Conservation (phyloP, 768 basidiomycete species). For the Termitomyces sp. region DNA sequence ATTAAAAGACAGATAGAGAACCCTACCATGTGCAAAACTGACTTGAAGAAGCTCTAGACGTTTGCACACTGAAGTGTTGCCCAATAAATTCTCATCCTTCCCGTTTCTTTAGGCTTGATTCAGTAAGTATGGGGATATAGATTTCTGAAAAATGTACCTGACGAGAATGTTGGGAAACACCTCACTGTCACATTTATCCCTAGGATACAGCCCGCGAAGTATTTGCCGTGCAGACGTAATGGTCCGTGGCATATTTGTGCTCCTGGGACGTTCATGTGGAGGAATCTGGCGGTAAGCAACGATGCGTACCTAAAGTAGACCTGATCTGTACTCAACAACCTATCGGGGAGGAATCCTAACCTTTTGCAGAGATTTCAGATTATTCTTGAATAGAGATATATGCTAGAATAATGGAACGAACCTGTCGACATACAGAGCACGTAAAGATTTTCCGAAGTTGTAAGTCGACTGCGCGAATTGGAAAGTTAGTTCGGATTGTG, state of each 20-base stretch:
- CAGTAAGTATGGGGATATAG: background rate
- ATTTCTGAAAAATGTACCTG: constrained; percentile 33
- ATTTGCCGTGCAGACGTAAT: constrained; percentile 71
- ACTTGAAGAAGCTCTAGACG: constrained; percentile 56
- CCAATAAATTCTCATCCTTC: constrained; percentile 65
- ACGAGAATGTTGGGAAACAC: constrained; percentile 46
- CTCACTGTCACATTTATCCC: constrained; percentile 35
- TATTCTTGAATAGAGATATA: background rate
- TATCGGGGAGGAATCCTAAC: constrained; percentile 58
- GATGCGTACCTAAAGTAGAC: constrained; percentile 54
- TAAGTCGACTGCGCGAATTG: constrained; percentile 50
- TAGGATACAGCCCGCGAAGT: constrained; percentile 67
- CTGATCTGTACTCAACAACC: constrained; percentile 32
- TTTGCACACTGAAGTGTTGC: constrained; percentile 65
- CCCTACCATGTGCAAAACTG: constrained; percentile 56
- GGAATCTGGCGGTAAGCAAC: background rate
- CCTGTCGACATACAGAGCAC: constrained; percentile 65
- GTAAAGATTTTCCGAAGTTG: constrained; percentile 51
- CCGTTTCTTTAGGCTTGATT: constrained; percentile 43
- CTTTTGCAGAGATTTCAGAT: constrained; percentile 25
- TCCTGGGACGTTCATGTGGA: constrained; percentile 27
- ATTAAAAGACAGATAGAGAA: background rate
- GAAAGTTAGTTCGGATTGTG: background rate
- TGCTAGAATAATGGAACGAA: constrained; percentile 18
- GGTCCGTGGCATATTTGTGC: constrained; percentile 74